These are phyloP conservation scores for Crataegus laevigata DNA, from an alignment of 306 rosid genomes.

Conservation along the genomic window DNA sequence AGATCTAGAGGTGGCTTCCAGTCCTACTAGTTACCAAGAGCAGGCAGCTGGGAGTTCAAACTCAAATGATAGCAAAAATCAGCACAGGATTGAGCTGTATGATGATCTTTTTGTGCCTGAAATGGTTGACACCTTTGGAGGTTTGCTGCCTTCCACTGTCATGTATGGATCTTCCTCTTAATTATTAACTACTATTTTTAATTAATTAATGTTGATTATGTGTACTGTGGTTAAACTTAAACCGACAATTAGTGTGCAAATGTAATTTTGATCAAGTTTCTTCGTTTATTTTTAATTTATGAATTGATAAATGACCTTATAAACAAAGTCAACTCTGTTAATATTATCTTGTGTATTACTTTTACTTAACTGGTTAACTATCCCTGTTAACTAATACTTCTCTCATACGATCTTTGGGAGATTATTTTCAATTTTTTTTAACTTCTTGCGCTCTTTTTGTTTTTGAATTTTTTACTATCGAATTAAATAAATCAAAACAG, in stretches of 20 bases:
- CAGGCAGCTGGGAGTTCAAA: slow-evolving; percentile 20
- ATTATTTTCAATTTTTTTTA: no score
- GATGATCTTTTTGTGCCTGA: slow-evolving; percentile 49
- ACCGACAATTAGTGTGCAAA: background rate
- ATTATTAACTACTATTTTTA: background rate
- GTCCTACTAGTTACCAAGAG: background rate
- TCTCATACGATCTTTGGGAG: no score
- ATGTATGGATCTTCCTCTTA: slow-evolving; percentile 28
- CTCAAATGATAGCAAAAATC: background rate
- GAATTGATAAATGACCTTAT: background rate
- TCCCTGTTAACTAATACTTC: no score
- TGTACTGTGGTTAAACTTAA: background rate
- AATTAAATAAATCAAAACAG: no score
- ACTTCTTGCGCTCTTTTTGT: no score
- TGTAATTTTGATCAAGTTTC: slow-evolving; percentile 7
- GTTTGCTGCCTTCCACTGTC: slow-evolving; percentile 22
- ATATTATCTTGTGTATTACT: no score
- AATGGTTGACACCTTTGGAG: slow-evolving; percentile 46
- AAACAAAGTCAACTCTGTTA: background rate
- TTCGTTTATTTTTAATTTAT: no score
- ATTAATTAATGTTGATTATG: background rate
- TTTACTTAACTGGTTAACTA: no score
- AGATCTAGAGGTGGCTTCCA: background rate
- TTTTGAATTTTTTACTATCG: no score
- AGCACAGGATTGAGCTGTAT: slow-evolving; percentile 14